phyloP scores from a whole-genome alignment of 1,284 basidiomycete genomes.

The Trametes pubescens region DNA sequence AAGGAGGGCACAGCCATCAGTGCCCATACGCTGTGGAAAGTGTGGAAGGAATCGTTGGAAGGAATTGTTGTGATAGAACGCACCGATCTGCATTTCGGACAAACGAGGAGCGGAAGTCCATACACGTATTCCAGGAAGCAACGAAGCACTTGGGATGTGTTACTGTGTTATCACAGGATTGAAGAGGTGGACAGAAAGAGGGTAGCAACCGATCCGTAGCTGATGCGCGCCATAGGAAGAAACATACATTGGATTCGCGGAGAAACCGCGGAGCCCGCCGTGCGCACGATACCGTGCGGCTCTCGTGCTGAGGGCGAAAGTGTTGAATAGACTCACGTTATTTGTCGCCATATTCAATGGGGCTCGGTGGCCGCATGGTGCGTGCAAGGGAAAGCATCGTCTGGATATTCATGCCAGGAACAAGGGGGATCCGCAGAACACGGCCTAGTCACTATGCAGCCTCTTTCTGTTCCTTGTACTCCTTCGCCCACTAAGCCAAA shows the following conservation, averaged over 20 bases:
- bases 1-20: neutral
- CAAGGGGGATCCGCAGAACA: constrained; percentile 3
- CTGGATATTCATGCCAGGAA: neutral
- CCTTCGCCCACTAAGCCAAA: constrained; percentile 26
- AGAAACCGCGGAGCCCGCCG: neutral
- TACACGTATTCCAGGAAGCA: neutral
- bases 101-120: neutral
- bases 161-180: constrained; percentile 14
- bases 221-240: neutral
- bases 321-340: neutral
- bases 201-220: neutral
- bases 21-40: neutral
- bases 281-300: neutral
- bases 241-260: neutral
- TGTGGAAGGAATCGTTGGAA: neutral
- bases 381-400: neutral
- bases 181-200: constrained; percentile 1
- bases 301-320: neutral
- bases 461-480: constrained; percentile 29
- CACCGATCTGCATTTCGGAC: constrained; percentile 5
- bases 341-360: neutral
- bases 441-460: constrained; percentile 1
- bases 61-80: neutral
- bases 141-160: neutral
- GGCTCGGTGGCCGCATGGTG: neutral